Percentiles rank a stretch among this genome's conserved stretches.
phyloP scores from a whole-genome alignment of 2,329 filamentous ascomycete species.

The Grosmannia serpens region DNA sequence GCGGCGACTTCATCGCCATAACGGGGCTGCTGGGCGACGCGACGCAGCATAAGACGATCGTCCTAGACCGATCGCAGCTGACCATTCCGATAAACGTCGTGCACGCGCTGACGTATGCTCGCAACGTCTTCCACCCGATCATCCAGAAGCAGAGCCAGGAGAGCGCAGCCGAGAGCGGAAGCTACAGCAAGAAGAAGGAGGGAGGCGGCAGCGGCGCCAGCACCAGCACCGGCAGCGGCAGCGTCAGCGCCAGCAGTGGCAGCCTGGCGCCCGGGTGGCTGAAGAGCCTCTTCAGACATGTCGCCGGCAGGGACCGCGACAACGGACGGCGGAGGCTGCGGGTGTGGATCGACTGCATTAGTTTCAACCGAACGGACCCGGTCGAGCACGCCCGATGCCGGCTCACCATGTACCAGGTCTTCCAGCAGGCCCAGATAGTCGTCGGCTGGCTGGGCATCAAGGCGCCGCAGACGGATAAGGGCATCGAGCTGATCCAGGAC shows the following conservation, averaged over 20 bases:
- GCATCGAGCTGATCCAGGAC: not conserved
- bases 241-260: not conserved
- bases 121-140: not conserved
- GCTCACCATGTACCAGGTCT: not conserved
- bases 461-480: not conserved
- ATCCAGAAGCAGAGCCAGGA: not conserved
- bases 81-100: not conserved
- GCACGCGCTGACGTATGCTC: not conserved
- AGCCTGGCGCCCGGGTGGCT: not conserved
- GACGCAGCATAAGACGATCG: not conserved
- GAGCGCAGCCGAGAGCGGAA: not conserved
- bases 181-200: too few species aligned
- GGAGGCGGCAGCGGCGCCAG: too few species aligned
- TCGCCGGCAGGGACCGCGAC: not conserved
- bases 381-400: not conserved
- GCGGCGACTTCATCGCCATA: not conserved
- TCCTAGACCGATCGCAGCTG: not conserved
- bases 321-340: not conserved
- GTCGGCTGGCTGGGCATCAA: not conserved
- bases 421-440: not conserved
- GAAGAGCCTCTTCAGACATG: not conserved
- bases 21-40: not conserved
- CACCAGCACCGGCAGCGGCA: not conserved
- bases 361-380: not conserved
- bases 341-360: conserved; percentile 1